Percentiles rank a stretch among this genome's conserved stretches.
phyloP scores from a whole-genome alignment of 306 rosid species.

The Arachis stenosperma region DNA sequence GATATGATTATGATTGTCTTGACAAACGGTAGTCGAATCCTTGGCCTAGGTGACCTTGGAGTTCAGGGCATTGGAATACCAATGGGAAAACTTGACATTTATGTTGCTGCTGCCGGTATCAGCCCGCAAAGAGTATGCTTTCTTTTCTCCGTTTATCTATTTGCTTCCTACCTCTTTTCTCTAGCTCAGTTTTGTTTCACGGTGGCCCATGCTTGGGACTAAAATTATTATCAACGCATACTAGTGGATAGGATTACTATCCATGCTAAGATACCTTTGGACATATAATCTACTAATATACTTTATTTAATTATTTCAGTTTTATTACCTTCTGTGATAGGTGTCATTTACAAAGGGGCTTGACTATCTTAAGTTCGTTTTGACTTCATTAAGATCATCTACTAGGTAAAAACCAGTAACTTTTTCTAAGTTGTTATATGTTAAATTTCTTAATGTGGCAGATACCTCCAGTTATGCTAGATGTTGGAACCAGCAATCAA shows the following conservation, averaged over 20 bases:
- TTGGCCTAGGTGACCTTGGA: conserved; percentile 99
- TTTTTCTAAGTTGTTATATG: conserved; percentile 32
- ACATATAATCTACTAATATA: neutral
- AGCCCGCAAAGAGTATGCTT: conserved; percentile 87
- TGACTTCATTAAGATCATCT: conserved; percentile 1
- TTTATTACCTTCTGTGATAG: conserved; percentile 24
- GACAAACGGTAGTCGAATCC: conserved; percentile 99
- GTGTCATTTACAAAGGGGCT: conserved; percentile 6
- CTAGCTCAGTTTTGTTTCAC: conserved; percentile 18
- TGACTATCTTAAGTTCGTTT: conserved; percentile 27
- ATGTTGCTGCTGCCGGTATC: conserved; percentile 98
- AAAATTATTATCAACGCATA: conserved; percentile 25
- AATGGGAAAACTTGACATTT: conserved; percentile 95
- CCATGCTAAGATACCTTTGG: conserved; percentile 16
- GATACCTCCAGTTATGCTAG: conserved; percentile 98
- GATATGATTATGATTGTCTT: conserved; percentile 84
- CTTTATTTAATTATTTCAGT: conserved; percentile 29
- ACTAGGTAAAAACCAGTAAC: conserved; percentile 16
- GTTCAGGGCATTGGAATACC: conserved; percentile 99
- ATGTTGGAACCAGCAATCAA: conserved; percentile 95
- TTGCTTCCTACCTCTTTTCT: conserved; percentile 23
- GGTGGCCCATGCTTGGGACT: conserved; percentile 6
- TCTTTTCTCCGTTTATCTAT: conserved; percentile 30
- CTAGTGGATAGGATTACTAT: conserved; percentile 19
- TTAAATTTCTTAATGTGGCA: conserved; percentile 48